Evolutionary conservation across 139 green algal species (phyloP).

Genomic region (Picochlorum sp.): DNA sequence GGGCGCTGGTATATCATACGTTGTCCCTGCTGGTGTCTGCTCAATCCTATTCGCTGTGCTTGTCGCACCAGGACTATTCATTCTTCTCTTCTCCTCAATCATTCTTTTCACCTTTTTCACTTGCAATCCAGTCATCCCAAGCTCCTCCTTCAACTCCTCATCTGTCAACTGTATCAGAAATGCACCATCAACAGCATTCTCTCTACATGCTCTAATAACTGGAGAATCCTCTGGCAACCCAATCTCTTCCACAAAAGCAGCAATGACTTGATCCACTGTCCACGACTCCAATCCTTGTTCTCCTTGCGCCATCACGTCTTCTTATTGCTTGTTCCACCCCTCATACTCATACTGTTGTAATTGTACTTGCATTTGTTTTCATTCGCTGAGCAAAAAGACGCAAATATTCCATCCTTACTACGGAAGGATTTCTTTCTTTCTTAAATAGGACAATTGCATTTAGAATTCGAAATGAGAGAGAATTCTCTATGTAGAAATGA

Average conservation of each 20-base stretch:
- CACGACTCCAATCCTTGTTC: neutral
- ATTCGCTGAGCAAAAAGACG: too few species aligned
- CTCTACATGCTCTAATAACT: neutral
- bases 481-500: too few species aligned
- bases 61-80: neutral
- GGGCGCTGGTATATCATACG: constrained; percentile 10
- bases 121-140: constrained; percentile 1
- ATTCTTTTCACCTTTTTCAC: constrained; percentile 1
- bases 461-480: too few species aligned
- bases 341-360: too few species aligned
- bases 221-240: constrained; percentile 1
- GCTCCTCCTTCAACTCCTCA: constrained; percentile 2
- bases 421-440: too few species aligned
- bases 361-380: too few species aligned
- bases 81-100: constrained; percentile 1
- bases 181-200: constrained; percentile 8
- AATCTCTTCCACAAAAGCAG: neutral
- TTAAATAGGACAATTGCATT: too few species aligned
- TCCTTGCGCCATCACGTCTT: neutral
- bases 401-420: too few species aligned
- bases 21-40: neutral
- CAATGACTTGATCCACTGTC: neutral
- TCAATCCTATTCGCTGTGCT: neutral
- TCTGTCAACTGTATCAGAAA: neutral
- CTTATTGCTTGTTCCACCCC: too few species aligned